A percentile compares a stretch with the other conserved stretches of the same genome.
These are phyloP conservation scores for Helichrysum umbraculigerum DNA, from an alignment of 129 eudicot species.

Conservation along the genomic window DNA sequence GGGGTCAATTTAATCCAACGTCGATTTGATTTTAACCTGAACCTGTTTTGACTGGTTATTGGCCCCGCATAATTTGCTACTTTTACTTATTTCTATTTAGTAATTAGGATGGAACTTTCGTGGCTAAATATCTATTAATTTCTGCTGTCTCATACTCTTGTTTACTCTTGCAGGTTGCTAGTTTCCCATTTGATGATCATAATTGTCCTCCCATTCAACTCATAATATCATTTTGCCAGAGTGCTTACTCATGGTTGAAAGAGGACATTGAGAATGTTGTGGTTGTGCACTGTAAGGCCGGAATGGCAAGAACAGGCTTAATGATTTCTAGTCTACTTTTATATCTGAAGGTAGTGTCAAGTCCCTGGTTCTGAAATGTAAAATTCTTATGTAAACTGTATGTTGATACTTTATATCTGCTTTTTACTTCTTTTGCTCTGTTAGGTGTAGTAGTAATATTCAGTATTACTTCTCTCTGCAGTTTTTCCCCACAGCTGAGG, in stretches of 20 bases:
- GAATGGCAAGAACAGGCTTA: slow-evolving; percentile 98
- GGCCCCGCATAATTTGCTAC: not conserved
- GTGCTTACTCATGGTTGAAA: slow-evolving; percentile 98
- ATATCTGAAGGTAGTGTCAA: slow-evolving; percentile 69
- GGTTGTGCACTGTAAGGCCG: slow-evolving; percentile 98
- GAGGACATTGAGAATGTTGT: slow-evolving; percentile 97
- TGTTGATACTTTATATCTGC: slow-evolving; percentile 4
- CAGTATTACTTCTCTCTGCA: slow-evolving; percentile 36
- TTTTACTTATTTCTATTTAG: not conserved
- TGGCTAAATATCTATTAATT: not conserved
- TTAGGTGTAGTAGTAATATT: slow-evolving; percentile 11
- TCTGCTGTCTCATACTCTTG: not conserved
- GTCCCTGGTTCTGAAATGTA: slow-evolving; percentile 9
- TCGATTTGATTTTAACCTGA: not conserved
- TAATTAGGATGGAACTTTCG: no score
- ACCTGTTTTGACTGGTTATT: no score
- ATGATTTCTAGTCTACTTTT: slow-evolving; percentile 96
- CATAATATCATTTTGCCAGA: slow-evolving; percentile 82
- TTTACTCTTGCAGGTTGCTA: slow-evolving; percentile 69
- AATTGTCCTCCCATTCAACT: slow-evolving; percentile 96
- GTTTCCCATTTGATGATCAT: slow-evolving; percentile 97
- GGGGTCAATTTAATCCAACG: not conserved
- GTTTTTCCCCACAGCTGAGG: slow-evolving; percentile 98
- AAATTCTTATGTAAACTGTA: not conserved
- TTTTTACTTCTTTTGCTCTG: not conserved